These are phyloP conservation scores for Castanea crenata DNA, from an alignment of 306 rosid species.

Conservation along the genomic window DNA sequence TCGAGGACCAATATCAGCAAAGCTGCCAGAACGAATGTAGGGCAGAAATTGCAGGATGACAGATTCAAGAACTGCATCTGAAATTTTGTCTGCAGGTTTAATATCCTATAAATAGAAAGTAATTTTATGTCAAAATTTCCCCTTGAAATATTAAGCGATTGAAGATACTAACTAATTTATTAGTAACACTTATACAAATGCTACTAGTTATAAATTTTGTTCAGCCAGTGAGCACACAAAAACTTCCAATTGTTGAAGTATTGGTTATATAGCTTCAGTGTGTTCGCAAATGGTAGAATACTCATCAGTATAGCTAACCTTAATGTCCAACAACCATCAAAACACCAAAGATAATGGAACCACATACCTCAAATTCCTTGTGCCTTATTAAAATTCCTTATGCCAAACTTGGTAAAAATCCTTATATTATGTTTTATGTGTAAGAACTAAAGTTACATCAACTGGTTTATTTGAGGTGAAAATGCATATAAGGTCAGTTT, in stretches of 20 bases:
- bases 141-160: not conserved
- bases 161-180: not conserved
- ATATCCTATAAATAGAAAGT: conserved; percentile 50
- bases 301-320: not conserved
- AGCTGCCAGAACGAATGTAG: conserved; percentile 88
- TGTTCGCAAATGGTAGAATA: not conserved
- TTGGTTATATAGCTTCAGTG: not conserved
- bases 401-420: not conserved
- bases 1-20: conserved; percentile 87
- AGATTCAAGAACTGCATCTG: conserved; percentile 45
- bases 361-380: not conserved
- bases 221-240: not conserved
- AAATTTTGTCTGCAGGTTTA: conserved; percentile 40
- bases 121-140: not conserved
- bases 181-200: not conserved
- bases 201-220: not conserved
- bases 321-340: not conserved
- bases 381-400: not conserved
- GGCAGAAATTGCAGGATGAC: conserved; percentile 51
- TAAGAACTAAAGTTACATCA: not conserved
- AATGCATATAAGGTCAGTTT: not conserved
- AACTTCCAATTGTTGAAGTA: not conserved
- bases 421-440: not conserved
- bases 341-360: not conserved
- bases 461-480: not conserved